Base-by-base conservation (phyloP, 1,284 basidiomycete genomes). In the Ganoderma lucidum region DNA sequence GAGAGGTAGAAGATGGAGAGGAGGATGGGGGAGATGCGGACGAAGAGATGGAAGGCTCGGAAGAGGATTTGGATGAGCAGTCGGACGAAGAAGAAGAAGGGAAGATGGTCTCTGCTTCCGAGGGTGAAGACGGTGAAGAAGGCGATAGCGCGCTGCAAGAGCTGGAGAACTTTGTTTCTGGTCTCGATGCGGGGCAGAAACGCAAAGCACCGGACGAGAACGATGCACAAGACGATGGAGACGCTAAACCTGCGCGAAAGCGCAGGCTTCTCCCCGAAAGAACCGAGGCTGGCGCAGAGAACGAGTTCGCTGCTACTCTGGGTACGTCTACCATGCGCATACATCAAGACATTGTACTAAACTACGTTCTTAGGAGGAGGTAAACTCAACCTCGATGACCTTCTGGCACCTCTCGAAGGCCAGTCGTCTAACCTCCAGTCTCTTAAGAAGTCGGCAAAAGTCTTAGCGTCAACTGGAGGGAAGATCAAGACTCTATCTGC, bases 231-330 rank as follows among this genome's bases (percentile, higher is more conserved):
- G 82, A 81, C 19, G 74, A 75, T 9, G 73, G 68, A 2, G 74
- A 77, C 23, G 66, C 75, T 44, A 71, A 76, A 41, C 77, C 73
- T 37, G 79, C 80, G 10, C 81, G 86, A 67, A 93, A 93, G 77
- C 88, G 90, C 51, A 87, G 90, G 17, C 78, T 91, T 1, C 77
- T 94, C 45, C 84, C 87, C 67, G 95, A 96, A 75, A 85, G 85
- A 55, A 93, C 90, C 2, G 92, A 94, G 77, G 89, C 88, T 39
- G 92, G 93, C 3, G 85, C 85, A 39, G 94, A 96, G 80, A 90
- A 87, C 74, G 93, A 93, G 75, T 94, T 93, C 75, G 85, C 87
- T 23, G 86, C 86, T 59, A 82, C 83, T 61, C 78, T 82, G 71
- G 86, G 90, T 91, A 75, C 28, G 73, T 79, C 23, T 19, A 55